Conservation (phyloP, 495 filamentous ascomycete genomes). For the Xylaria curta region DNA sequence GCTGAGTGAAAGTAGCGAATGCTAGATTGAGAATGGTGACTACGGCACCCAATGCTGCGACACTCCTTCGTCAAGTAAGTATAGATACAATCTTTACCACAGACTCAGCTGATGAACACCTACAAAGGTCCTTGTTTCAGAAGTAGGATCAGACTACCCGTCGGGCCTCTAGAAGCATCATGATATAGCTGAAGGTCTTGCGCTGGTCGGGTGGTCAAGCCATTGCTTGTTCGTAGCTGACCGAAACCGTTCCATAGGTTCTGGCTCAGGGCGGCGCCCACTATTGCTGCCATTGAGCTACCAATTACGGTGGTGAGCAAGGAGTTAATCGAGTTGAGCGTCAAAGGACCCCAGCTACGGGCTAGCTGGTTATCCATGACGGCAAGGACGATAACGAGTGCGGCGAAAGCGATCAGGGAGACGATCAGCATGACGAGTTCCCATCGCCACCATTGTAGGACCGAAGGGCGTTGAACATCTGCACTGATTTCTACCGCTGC, state of each 20-base stretch:
- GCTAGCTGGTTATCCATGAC: not conserved
- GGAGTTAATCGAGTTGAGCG: conserved; percentile 1
- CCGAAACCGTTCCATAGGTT: not conserved
- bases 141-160: not conserved
- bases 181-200: conserved; percentile 3
- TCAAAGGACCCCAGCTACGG: not conserved
- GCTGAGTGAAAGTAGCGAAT: not conserved
- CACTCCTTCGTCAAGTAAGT: not conserved
- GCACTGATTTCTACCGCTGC: not conserved
- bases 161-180: not conserved
- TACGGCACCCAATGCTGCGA: not conserved
- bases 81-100: not conserved
- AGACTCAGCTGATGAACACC: not conserved
- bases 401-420: not conserved
- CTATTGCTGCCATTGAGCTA: conserved; percentile 1
- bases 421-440: conserved; percentile 1
- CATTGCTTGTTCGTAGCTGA: not conserved
- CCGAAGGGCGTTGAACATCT: not conserved
- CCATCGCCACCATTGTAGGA: not conserved
- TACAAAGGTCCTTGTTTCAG: conserved; percentile 1
- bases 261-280: conserved; percentile 5
- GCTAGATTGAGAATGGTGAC: not conserved
- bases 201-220: not conserved
- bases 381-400: not conserved
- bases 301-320: not conserved